Evolutionary conservation across 768 basidiomycete genomes (phyloP), one percentile per base, ranked within the genome.

Genomic region (Suillus spraguei): DNA sequence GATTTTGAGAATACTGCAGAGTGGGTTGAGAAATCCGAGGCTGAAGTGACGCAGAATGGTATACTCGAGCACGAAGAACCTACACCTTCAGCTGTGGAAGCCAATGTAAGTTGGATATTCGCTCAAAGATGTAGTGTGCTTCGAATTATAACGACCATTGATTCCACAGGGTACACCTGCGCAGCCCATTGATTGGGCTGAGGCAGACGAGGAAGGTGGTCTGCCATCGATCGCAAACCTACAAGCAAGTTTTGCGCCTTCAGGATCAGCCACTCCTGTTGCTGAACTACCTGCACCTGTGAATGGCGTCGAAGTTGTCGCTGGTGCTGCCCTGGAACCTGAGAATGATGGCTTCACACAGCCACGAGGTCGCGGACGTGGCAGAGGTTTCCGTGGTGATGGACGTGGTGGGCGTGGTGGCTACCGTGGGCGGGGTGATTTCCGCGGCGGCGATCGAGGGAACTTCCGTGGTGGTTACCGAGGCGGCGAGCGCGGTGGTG

Each of bases 181-280:
- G 32, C 75, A 70, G n/a, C 77, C 85, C 33, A 81, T 94, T 62
- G 89, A 94, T 74, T 94, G 93, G 92, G 90, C 92, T 17, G 74
- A 75, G 44, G 87, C 86, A 47, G 91, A 92, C 62, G 90, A 92
- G n/a, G 89, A 89, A 65, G 85, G 81, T 20, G 91, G 84, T 6
- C 83, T 94, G 17, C 92, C 93, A n/a, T 80, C 90, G 1, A 89
- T 95, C 59, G 87, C 87, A 7, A 84, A 83, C 55, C 80, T 94
- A 33, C 91, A 94, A 63, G 89, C 89, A 52, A 86, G 85, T 66
- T 92, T 94, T 69, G 89, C 88, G 7, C 85, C 87, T 14, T 90
- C 92, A 46, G 89, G 87, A 8, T 83, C 87, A 35, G 85, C 81
- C n/a, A 90, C 89, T 0, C 89, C 91, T 32, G 81, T 80, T 53